These are phyloP conservation scores for Acorus calamus DNA, from an alignment of 106 monocot species.

Conservation along the genomic window DNA sequence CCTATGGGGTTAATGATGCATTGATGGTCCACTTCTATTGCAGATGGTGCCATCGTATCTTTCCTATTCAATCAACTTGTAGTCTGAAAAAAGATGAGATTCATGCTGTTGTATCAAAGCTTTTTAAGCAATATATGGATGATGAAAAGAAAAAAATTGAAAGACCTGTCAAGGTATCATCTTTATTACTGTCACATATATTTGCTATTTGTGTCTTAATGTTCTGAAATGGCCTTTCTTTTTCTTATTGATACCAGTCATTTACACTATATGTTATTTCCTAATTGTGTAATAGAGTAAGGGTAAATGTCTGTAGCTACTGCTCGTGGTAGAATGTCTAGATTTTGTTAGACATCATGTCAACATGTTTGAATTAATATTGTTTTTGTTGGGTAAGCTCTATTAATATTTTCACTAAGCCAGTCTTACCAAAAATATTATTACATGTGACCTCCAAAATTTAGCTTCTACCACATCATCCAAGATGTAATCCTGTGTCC, in stretches of 20 bases:
- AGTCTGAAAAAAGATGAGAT: conserved; percentile 52
- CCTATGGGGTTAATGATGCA: too few species aligned
- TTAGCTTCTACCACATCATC: too few species aligned
- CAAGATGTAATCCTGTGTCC: too few species aligned
- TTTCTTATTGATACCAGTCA: neutral
- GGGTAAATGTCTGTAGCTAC: too few species aligned
- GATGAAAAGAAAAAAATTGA: conserved; percentile 21
- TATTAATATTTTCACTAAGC: neutral
- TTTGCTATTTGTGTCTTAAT: too few species aligned
- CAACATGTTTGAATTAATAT: neutral
- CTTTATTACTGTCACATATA: neutral
- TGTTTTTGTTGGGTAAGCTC: neutral
- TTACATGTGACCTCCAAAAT: too few species aligned
- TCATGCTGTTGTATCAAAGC: conserved; percentile 47
- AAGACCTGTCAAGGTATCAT: conserved; percentile 55
- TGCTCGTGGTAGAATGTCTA: too few species aligned
- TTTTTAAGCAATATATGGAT: conserved; percentile 35
- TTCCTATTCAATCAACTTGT: conserved; percentile 96
- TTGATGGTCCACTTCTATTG: conserved; percentile 5
- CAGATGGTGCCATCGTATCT: conserved; percentile 96
- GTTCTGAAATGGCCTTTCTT: neutral
- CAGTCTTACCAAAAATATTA: neutral
- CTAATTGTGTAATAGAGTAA: too few species aligned
- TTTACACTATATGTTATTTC: neutral
- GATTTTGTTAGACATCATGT: neutral